phyloP scores from a whole-genome alignment of 164 flowering plant species.

The Houttuynia cordata region DNA sequence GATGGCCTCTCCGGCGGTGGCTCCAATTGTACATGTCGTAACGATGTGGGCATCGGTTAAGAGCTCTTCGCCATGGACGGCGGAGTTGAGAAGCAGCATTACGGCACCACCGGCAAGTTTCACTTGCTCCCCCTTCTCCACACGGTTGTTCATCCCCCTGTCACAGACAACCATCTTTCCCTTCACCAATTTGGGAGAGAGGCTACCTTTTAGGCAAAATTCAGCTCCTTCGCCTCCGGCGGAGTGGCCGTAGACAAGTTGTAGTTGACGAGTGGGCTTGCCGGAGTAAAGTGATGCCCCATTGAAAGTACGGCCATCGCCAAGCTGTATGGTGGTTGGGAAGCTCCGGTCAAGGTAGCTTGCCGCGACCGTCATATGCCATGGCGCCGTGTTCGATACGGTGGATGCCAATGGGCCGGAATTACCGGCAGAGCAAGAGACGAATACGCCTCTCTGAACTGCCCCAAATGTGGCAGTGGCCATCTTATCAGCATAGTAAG shows the following conservation, averaged over 20 bases:
- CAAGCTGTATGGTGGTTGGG: conserved; percentile 43
- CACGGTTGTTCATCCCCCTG: conserved; percentile 31
- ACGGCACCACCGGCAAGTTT: conserved; percentile 53
- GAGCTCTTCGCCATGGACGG: conserved; percentile 46
- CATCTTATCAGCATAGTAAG: conserved; percentile 36
- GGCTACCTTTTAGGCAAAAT: conserved; percentile 35
- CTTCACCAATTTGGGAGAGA: conserved; percentile 27
- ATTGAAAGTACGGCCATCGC: conserved; percentile 29
- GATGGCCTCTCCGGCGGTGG: conserved; percentile 27
- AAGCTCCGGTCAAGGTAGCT: conserved; percentile 53
- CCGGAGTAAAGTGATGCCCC: conserved; percentile 56
- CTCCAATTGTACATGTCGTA: conserved; percentile 47
- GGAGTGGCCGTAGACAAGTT: conserved; percentile 34
- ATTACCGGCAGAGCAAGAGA: conserved; percentile 60
- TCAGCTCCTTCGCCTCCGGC: conserved; percentile 35
- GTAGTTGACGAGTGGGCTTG: conserved; percentile 19
- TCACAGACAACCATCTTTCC: conserved; percentile 64
- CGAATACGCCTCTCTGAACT: conserved; percentile 36
- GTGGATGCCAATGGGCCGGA: conserved; percentile 35
- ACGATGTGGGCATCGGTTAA: conserved; percentile 46
- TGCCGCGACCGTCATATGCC: conserved; percentile 74
- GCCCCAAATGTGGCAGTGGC: conserved; percentile 58
- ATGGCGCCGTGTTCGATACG: conserved; percentile 53
- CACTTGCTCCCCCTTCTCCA: conserved; percentile 44
- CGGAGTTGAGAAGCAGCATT: conserved; percentile 40